A percentile compares a stretch with the other conserved stretches of the same genome.
Conservation (phyloP, 192 early-diverging fungal genomes). For the Chytriomyces confervae region DNA sequence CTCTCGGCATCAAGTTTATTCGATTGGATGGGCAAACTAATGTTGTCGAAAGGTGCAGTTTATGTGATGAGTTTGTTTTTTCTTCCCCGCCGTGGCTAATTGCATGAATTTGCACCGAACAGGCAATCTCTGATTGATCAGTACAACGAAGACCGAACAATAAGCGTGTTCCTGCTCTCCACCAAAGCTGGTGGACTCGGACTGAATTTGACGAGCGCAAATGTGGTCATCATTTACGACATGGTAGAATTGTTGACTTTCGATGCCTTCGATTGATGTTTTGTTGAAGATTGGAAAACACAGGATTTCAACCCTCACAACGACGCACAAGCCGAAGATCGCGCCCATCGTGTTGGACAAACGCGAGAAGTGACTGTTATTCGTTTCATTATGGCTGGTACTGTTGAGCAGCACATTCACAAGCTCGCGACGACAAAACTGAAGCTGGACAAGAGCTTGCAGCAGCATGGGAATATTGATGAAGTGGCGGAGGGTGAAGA, state of each 20-base stretch:
- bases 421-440: constrained; percentile 65
- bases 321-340: constrained; percentile 75
- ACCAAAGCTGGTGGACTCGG: constrained; percentile 97
- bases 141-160: constrained; percentile 68
- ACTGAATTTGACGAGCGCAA: constrained; percentile 93
- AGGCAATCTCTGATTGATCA: constrained; percentile 74
- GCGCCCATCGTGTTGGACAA: constrained; percentile 85
- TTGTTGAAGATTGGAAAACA: neutral
- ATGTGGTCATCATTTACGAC: constrained; percentile 92
- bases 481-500: neutral
- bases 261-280: neutral
- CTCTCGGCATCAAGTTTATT: constrained; percentile 43
- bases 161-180: constrained; percentile 84
- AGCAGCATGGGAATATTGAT: constrained; percentile 15
- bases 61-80: neutral
- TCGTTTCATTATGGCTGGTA: constrained; percentile 67
- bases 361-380: constrained; percentile 77
- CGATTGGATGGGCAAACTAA: constrained; percentile 47
- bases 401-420: constrained; percentile 77
- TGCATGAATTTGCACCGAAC: neutral
- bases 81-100: constrained; percentile 16
- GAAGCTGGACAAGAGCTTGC: constrained; percentile 60
- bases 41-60: constrained; percentile 39
- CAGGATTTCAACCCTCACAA: constrained; percentile 88
- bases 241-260: constrained; percentile 31